Conservation (phyloP, 2,329 filamentous ascomycete species). For the Westerdykella aurantiaca region DNA sequence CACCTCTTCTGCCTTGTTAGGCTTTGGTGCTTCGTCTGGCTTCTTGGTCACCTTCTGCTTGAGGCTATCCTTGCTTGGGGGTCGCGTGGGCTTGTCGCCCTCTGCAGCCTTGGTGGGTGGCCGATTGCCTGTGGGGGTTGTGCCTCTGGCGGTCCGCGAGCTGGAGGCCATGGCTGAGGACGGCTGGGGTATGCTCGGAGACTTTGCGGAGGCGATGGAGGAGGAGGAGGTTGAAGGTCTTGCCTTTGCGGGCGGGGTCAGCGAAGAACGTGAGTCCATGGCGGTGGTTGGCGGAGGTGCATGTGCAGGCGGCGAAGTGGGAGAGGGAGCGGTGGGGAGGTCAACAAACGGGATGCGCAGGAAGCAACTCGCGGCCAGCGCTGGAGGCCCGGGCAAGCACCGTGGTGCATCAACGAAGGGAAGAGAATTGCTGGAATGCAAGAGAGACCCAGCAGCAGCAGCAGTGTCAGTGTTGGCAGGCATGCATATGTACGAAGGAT, state of each 20-base stretch:
- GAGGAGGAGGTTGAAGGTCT: constrained; percentile 26
- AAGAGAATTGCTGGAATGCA: not conserved
- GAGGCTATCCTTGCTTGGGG: constrained; percentile 37
- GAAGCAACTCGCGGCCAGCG: not conserved
- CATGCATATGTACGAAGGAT: too few relatives aligned
- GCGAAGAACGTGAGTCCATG: constrained; percentile 29
- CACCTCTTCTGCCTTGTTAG: constrained; percentile 35
- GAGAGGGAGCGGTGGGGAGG: not conserved
- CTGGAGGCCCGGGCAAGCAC: not conserved
- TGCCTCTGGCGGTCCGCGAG: constrained; percentile 19
- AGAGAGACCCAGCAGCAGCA: not conserved
- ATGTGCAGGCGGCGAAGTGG: not conserved
- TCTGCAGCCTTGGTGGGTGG: constrained; percentile 26
- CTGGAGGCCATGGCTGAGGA: constrained; percentile 23
- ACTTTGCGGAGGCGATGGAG: constrained; percentile 22
- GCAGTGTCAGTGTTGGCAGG: too few relatives aligned
- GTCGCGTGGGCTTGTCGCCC: constrained; percentile 24
- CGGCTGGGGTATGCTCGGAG: constrained; percentile 16
- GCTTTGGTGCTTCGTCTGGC: constrained; percentile 25
- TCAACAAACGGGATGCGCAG: not conserved
- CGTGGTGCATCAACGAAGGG: not conserved
- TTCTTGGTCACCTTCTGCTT: constrained; percentile 34
- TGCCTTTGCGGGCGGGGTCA: constrained; percentile 27
- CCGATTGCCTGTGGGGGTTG: constrained; percentile 23
- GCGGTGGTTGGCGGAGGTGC: constrained; percentile 5